Evolutionary conservation across 768 basidiomycete species (phyloP), one percentile per base, ranked within the genome.

Genomic region (Mycena filopes): DNA sequence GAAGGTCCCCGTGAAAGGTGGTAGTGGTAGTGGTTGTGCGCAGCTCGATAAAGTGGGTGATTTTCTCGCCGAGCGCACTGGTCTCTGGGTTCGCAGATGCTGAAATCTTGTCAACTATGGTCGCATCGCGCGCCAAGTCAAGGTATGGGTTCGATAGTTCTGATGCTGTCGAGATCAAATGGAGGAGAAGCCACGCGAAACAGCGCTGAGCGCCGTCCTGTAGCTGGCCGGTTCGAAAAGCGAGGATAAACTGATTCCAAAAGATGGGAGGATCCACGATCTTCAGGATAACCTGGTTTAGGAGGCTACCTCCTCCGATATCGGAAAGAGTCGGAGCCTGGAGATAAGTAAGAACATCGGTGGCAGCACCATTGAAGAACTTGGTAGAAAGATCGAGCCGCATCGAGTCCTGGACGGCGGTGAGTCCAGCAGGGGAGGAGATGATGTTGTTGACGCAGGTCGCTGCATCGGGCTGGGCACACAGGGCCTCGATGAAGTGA

Each of bases 401-500:
- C 48, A 49, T 49, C 48, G 48, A 9, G 8, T 4, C 20, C 48
- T 49, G 48, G 48, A 49, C 10, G n/a, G 48, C 5, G 28, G 10
- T 20, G 9, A 49, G 29, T 16, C 48, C 48, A 7, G 10, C 48
- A 4, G 48, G 20, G 48, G 10, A 13, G 29, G 48, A 16, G 28
- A 49, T 18, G 3, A 49, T 9, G 20, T 16, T 3, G 10, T 31
- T 18, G 29, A 49, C 28, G 18, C 12, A 16, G 5, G 18, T 3
- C 15, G 48, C 48, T 10, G 48, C 29, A 18, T 49, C 48, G 16
- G 48, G 16, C 31, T 56, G 55, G n/a, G 31, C 26, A 36, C 55
- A 56, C 1, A 56, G 45, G 55, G 55, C 55, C 55, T 56, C 55
- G 29, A 56, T 40, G n/a, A 56, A 56, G 33, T 25, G 42, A 21